These are phyloP conservation scores for Graphiopsis chlorocephala DNA, from an alignment of 2,329 filamentous ascomycete species.

Conservation along the genomic window DNA sequence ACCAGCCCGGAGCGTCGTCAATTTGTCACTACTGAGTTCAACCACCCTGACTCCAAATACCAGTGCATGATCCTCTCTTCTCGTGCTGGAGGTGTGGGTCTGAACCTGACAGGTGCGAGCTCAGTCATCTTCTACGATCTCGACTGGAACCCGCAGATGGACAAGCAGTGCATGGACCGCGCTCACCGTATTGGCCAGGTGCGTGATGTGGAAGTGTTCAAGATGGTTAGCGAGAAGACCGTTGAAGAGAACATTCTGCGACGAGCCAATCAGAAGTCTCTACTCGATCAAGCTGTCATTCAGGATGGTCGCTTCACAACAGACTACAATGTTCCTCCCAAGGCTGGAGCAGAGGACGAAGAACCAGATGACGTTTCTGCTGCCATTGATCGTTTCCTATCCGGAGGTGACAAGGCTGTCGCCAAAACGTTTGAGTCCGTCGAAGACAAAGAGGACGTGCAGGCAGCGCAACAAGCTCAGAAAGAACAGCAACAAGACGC, in stretches of 20 bases:
- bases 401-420: conserved; percentile 59
- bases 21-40: conserved; percentile 94
- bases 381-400: conserved; percentile 82
- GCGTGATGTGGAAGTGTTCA: conserved; percentile 96
- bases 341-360: conserved; percentile 42
- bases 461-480: conserved; percentile 80
- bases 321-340: conserved; percentile 57
- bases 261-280: conserved; percentile 95
- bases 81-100: conserved; percentile 87
- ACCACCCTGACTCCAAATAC: conserved; percentile 80
- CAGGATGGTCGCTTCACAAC: conserved; percentile 98
- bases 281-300: conserved; percentile 96
- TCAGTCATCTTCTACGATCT: conserved; percentile 99
- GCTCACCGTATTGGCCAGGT: conserved; percentile 97
- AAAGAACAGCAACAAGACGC: conserved; percentile 84
- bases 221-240: conserved; percentile 59
- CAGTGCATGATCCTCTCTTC: conserved; percentile 94
- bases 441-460: conserved; percentile 88
- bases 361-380: conserved; percentile 69
- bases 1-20: conserved; percentile 96
- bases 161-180: conserved; percentile 97
- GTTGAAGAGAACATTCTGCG: conserved; percentile 97
- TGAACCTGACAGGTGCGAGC: conserved; percentile 94
- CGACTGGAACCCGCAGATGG: conserved; percentile 99
- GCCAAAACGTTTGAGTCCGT: conserved; percentile 79